These are phyloP conservation scores for Cryptococcus depauperatus DNA, from an alignment of 1,284 basidiomycete species.

Conservation along the genomic window DNA sequence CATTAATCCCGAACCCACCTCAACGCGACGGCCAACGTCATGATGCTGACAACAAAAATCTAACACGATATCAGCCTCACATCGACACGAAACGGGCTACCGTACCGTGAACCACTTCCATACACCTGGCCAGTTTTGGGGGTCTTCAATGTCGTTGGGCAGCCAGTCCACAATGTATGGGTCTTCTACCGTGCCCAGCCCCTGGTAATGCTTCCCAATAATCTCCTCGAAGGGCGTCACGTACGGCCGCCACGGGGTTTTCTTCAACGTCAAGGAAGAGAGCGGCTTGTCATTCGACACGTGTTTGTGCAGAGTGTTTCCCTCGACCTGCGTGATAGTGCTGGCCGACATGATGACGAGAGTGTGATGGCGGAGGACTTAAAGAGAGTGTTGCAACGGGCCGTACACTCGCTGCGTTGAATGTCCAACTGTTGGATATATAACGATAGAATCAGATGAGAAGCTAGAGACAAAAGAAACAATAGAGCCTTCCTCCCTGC, in stretches of 20 bases:
- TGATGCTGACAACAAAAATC: constrained; percentile 18
- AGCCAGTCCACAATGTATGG: constrained; percentile 45
- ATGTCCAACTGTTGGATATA: no score
- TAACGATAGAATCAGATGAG: no score
- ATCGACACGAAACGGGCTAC: background rate
- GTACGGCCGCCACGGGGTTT: constrained; percentile 32
- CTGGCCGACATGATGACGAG: no score
- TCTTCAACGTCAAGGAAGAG: constrained; percentile 25
- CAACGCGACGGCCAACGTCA: constrained; percentile 35
- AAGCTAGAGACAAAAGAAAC: no score
- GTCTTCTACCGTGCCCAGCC: constrained; percentile 41
- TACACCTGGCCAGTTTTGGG: constrained; percentile 26
- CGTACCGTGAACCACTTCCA: constrained; percentile 33
- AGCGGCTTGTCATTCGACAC: constrained; percentile 10
- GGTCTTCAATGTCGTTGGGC: constrained; percentile 30
- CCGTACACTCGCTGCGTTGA: no score
- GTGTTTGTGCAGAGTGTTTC: background rate
- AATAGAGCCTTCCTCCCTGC: no score
- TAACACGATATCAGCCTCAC: background rate
- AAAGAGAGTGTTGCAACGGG: no score
- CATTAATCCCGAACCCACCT: constrained; percentile 8
- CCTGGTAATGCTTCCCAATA: constrained; percentile 37
- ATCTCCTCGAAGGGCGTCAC: constrained; percentile 43
- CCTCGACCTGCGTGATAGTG: constrained; percentile 10
- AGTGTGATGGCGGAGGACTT: no score